phyloP scores from a whole-genome alignment of 176 grass and related monocot genomes.

The Calamus simplicifolius region DNA sequence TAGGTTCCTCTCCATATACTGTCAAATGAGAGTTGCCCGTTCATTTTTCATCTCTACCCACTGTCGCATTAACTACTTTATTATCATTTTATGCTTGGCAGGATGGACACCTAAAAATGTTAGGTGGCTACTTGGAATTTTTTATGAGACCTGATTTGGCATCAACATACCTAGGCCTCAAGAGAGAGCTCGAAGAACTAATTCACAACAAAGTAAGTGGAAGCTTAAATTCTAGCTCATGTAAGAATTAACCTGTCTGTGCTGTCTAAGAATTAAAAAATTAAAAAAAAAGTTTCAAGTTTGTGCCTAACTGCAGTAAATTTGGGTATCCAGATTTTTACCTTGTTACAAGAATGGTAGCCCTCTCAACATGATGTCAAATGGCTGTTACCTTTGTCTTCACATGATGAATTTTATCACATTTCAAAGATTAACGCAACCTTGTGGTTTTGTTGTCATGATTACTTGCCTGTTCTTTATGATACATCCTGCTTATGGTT shows the following conservation, averaged over 20 bases:
- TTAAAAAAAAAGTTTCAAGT: too few relatives aligned
- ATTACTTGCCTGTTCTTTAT: too few relatives aligned
- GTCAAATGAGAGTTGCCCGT: too few relatives aligned
- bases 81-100: slow-evolving; percentile 21
- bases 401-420: too few relatives aligned
- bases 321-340: too few relatives aligned
- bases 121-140: slow-evolving; percentile 93
- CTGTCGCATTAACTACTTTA: not conserved
- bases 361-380: too few relatives aligned
- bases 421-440: too few relatives aligned
- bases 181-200: slow-evolving; percentile 73
- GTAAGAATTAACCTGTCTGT: not conserved
- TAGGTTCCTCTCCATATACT: slow-evolving; percentile 25
- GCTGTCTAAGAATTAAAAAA: too few relatives aligned
- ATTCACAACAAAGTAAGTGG: slow-evolving; percentile 66
- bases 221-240: not conserved
- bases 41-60: too few relatives aligned
- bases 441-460: not conserved
- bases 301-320: too few relatives aligned
- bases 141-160: slow-evolving; percentile 89
- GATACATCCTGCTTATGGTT: not conserved
- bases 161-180: slow-evolving; percentile 73
- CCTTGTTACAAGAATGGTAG: too few relatives aligned
- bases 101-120: slow-evolving; percentile 98
- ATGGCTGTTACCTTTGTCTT: too few relatives aligned